Evolutionary conservation across 768 basidiomycete genomes (phyloP).

Genomic region (Lactarius trivialis): DNA sequence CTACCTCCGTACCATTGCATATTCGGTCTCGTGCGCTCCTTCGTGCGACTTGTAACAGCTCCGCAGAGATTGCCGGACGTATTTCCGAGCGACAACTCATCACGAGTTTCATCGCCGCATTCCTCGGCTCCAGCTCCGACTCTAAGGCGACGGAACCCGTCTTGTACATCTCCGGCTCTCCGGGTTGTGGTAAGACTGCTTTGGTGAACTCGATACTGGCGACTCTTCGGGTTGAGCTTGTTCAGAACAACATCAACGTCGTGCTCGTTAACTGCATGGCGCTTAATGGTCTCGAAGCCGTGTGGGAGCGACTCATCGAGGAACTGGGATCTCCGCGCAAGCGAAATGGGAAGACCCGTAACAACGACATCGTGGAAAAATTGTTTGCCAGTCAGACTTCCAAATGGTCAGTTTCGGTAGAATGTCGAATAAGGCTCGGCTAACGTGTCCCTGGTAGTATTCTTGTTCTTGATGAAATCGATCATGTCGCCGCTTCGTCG

Average conservation of each 20-base stretch:
- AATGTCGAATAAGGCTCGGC: conserved; percentile 17
- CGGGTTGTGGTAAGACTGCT: conserved; percentile 90
- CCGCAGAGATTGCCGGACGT: conserved; percentile 58
- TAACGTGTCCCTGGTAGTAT: conserved; percentile 39
- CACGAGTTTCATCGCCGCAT: conserved; percentile 50
- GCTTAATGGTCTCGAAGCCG: conserved; percentile 52
- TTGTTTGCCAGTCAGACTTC: conserved; percentile 37
- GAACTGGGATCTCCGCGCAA: conserved; percentile 39
- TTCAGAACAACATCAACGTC: conserved; percentile 40
- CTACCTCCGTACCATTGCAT: conserved; percentile 41
- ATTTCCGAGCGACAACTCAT: conserved; percentile 54
- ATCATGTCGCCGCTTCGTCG: conserved; percentile 63
- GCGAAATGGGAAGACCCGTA: conserved; percentile 38
- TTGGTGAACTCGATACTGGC: conserved; percentile 62
- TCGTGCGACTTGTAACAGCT: conserved; percentile 60
- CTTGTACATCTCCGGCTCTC: conserved; percentile 88
- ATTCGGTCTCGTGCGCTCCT: conserved; percentile 62
- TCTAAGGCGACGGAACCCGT: conserved; percentile 33
- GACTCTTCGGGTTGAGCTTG: conserved; percentile 30
- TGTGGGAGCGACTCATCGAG: conserved; percentile 65
- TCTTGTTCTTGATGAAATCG: conserved; percentile 80
- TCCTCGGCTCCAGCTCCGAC: conserved; percentile 34
- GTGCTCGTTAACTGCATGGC: conserved; percentile 78
- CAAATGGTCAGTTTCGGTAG: conserved; percentile 44
- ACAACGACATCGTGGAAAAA: conserved; percentile 35